These are phyloP conservation scores for Aspergillus carlsbadensis DNA, from an alignment of 495 filamentous ascomycete species.

Conservation along the genomic window DNA sequence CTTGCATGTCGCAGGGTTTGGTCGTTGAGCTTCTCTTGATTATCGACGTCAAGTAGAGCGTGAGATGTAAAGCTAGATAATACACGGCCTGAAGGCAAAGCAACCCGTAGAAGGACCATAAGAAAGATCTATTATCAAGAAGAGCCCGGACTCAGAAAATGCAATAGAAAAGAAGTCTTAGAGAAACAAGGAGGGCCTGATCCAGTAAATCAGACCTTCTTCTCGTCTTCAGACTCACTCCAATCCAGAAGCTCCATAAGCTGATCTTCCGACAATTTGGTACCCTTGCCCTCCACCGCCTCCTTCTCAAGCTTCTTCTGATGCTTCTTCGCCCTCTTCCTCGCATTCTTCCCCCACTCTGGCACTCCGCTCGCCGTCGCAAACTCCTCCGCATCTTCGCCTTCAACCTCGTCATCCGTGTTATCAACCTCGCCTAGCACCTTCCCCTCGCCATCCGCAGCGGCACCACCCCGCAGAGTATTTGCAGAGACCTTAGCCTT, in stretches of 20 bases:
- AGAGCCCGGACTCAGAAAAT: not conserved
- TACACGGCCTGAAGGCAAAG: not conserved
- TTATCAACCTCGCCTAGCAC: conserved; percentile 43
- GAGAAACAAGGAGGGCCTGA: not conserved
- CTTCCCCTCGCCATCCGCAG: conserved; percentile 43
- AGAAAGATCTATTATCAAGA: not conserved
- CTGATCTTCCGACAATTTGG: conserved; percentile 47
- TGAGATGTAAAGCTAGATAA: not conserved
- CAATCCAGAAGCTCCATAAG: conserved; percentile 68
- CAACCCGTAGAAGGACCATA: no score
- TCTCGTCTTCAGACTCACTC: conserved; percentile 46
- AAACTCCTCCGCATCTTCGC: conserved; percentile 59
- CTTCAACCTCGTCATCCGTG: conserved; percentile 47
- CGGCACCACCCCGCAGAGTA: conserved; percentile 54
- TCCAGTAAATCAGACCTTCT: conserved; percentile 20
- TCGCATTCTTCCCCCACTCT: conserved; percentile 52
- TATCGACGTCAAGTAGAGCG: no score
- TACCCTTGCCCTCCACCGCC: conserved; percentile 43
- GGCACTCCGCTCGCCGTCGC: conserved; percentile 46
- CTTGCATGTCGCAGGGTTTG: no score
- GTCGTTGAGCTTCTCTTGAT: no score
- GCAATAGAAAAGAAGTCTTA: not conserved
- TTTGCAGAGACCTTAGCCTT: conserved; percentile 62
- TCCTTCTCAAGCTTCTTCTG: conserved; percentile 51
- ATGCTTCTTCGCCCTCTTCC: conserved; percentile 63